Base-by-base conservation (phyloP, 306 rosid species). In the Corylus avellana region DNA sequence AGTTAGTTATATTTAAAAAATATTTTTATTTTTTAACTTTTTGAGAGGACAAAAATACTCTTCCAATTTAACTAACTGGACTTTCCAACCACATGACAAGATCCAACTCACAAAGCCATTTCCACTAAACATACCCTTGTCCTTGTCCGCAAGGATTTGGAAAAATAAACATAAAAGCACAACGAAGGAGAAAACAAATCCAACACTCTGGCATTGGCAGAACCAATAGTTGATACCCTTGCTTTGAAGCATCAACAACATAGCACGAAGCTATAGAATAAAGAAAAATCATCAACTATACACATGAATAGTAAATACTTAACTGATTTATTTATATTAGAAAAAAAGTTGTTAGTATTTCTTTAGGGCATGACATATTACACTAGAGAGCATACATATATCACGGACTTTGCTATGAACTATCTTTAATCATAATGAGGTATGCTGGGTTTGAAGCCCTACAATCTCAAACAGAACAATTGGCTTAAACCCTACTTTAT, bases 381-480 rank as follows among this genome's bases (percentile, higher is more conserved):
- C 72, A 66, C 11, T 1, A 35, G 20, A 35, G n/a, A 64, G 16
- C 70, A 64, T 66, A 37, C 3, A 8, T 66, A 64, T 32, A 32
- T 32, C 35, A 64, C 35, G 48, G 20, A 11, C 13, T 66, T 64
- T 1, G 49, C 47, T 66, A 66, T 14, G 5, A 64, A 17, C 20
- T 17, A 7, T 35, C 47, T 7, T 62, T 18, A 56, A 3, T 66
- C 7, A 18, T 42, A 68, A 68, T 68, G 12, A 4, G 29, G 32
- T 42, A 39, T 9, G 51, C 72, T 68, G 9, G 51, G 51, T 68
- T 42, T 67, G 1, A 18, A 68, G 72, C 53, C 72, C 27, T 67
- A 67, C 29, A 68, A 64, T 64, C 70, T 64, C 70, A 64, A 32
- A 64, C 18, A 64, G 70, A 37, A 64, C 70, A 64, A 68, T n/a